Conservation (phyloP, 163 green algal species). For the Chlorella variabilis region DNA sequence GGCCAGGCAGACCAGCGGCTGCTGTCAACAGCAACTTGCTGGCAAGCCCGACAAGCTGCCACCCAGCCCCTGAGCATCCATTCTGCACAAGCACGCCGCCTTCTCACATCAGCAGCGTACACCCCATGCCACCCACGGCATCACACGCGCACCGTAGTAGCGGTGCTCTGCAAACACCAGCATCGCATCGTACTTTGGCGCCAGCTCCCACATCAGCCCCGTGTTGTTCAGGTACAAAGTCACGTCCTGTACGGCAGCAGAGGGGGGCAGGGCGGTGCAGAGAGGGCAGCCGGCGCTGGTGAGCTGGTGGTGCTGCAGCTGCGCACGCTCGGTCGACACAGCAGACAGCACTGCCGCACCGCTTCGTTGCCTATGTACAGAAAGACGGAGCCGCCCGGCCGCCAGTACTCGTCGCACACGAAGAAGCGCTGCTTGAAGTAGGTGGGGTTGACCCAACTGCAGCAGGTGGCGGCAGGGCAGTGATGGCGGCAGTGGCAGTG, state of each 20-base stretch:
- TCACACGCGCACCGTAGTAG: conserved; percentile 54
- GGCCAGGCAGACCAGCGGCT: no score
- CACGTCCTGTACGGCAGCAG: conserved; percentile 65
- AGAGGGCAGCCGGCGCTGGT: no score
- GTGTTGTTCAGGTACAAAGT: conserved; percentile 90
- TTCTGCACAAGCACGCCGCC: background rate
- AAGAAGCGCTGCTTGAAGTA: conserved; percentile 87
- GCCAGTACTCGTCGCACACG: conserved; percentile 79
- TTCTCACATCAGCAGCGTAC: no score
- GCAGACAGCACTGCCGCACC: background rate
- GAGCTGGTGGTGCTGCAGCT: no score
- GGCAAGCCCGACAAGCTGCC: background rate
- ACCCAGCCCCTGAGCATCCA: background rate
- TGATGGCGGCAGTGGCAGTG: background rate
- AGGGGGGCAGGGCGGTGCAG: background rate
- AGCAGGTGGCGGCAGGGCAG: background rate
- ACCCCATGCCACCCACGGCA: no score
- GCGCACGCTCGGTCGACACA: no score
- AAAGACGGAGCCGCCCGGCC: conserved; percentile 78
- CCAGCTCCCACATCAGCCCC: conserved; percentile 94
- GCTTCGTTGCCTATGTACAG: conserved; percentile 93
- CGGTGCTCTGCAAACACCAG: conserved; percentile 94
- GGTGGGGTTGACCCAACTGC: conserved; percentile 28
- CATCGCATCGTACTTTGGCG: conserved; percentile 74
- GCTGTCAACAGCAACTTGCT: background rate